phyloP scores from a whole-genome alignment of 2,329 filamentous ascomycete species.

The Paracamarosporium sp. region DNA sequence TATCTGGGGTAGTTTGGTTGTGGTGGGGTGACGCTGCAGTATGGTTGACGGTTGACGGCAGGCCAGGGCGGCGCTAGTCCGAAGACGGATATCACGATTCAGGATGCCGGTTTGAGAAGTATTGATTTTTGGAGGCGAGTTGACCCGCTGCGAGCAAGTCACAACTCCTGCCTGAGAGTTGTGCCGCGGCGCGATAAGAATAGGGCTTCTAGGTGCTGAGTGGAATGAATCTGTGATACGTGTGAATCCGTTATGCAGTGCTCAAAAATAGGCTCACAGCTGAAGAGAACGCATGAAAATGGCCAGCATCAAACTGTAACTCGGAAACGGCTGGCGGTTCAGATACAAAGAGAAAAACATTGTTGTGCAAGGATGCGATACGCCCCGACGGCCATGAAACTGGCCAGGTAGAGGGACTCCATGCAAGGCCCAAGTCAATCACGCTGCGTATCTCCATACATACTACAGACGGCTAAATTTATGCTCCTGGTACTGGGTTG shows the following conservation, averaged over 20 bases:
- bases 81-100: neutral
- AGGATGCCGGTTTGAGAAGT: neutral
- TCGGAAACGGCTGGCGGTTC: slow-evolving; percentile 3
- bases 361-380: neutral
- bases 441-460: neutral
- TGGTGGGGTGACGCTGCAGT: neutral
- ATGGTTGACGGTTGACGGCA: neutral
- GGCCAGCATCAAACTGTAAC: neutral
- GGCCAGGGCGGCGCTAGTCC: neutral
- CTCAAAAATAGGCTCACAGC: neutral
- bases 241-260: neutral
- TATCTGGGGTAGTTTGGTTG: neutral
- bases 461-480: neutral
- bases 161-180: neutral
- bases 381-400: neutral
- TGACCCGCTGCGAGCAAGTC: neutral
- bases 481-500: neutral
- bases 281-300: neutral
- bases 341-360: neutral
- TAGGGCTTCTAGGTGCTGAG: neutral
- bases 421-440: neutral
- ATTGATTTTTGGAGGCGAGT: slow-evolving; percentile 1
- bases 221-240: neutral
- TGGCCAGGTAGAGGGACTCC: neutral
- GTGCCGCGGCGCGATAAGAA: neutral